Percentiles rank a stretch among this genome's conserved stretches.
Conservation (phyloP, 352 stramenopile species). For the Phytophthora pisi region DNA sequence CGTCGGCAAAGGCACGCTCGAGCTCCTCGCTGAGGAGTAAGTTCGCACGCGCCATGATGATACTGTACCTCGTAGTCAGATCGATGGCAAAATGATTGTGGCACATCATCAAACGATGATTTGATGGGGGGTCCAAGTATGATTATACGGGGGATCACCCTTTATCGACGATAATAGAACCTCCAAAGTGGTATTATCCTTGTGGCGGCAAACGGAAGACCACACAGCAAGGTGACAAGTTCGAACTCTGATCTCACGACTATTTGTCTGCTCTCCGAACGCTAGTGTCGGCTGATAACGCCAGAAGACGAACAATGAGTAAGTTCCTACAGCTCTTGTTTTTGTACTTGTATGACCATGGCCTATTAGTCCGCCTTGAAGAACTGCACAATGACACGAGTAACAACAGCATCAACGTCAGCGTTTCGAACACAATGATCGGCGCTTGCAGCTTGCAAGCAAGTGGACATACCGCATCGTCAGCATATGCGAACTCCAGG, state of each 20-base stretch:
- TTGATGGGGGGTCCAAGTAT: too few relatives aligned
- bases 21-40: slow-evolving; percentile 67
- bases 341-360: slow-evolving; percentile 2
- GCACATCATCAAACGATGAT: neutral
- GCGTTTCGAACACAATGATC: too few relatives aligned
- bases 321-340: slow-evolving; percentile 25
- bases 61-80: too few relatives aligned
- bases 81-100: slow-evolving; percentile 10
- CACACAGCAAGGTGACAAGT: slow-evolving; percentile 3
- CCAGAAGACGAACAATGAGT: slow-evolving; percentile 28
- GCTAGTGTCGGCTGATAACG: slow-evolving; percentile 20
- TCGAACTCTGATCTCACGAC: slow-evolving; percentile 18
- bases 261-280: slow-evolving; percentile 24
- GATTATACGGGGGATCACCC: too few relatives aligned
- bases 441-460: too few relatives aligned
- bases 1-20: slow-evolving; percentile 71
- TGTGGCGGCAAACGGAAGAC: too few relatives aligned
- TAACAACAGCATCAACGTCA: too few relatives aligned
- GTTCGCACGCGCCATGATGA: slow-evolving; percentile 66
- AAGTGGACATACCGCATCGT: slow-evolving; percentile 59
- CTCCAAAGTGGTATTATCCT: too few relatives aligned
- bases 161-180: too few relatives aligned
- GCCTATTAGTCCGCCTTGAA: slow-evolving; percentile 43
- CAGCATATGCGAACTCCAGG: slow-evolving; percentile 75
- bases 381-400: slow-evolving; percentile 34